Percentiles rank a stretch among this genome's conserved stretches.
Conservation (phyloP, 2,329 filamentous ascomycete genomes). For the Lachnellula cervina region DNA sequence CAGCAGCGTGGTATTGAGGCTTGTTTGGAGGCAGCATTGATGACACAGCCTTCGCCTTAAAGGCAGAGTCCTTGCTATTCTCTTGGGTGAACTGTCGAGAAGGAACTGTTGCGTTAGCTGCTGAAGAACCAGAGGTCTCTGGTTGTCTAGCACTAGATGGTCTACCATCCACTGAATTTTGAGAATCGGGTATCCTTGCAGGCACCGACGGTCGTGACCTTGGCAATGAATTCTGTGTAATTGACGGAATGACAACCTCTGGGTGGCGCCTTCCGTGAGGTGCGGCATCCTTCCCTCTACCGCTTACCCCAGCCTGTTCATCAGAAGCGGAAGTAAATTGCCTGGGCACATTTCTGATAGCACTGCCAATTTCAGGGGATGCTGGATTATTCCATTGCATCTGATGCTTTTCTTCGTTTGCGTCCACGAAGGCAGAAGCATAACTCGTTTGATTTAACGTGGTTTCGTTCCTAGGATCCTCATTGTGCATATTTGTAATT, state of each 20-base stretch:
- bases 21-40: neutral
- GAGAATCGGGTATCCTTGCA: slow-evolving; percentile 6
- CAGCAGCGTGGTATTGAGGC: neutral
- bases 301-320: neutral
- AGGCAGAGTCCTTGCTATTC: neutral
- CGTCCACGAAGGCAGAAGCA: slow-evolving; percentile 1
- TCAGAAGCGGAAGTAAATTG: neutral
- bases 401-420: slow-evolving; percentile 4
- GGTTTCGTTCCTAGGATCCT: neutral
- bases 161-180: neutral
- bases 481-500: neutral
- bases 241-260: neutral
- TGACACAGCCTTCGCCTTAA: neutral
- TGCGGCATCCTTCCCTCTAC: neutral
- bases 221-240: neutral
- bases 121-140: neutral
- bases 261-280: neutral
- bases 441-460: too few species aligned
- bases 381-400: neutral
- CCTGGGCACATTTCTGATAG: neutral
- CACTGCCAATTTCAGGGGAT: neutral
- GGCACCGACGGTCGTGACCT: neutral
- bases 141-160: neutral
- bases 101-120: neutral
- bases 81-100: neutral